A percentile compares a stretch with the other conserved stretches of the same genome.
These are phyloP conservation scores for Pythium coloratum DNA, from an alignment of 352 stramenopile genomes.

Conservation along the genomic window DNA sequence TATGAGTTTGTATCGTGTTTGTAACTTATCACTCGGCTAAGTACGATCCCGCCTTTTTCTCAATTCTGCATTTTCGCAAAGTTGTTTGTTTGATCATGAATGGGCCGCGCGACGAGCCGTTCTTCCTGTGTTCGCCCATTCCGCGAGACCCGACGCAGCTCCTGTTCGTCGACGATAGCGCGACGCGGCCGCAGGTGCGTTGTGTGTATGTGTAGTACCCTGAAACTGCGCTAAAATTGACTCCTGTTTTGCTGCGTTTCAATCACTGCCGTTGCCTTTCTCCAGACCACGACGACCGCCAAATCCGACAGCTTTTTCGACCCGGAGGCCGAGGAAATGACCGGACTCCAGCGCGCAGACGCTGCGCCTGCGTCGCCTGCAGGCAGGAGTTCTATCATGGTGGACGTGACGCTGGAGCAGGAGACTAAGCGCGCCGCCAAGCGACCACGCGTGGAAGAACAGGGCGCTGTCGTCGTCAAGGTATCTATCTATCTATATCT, in stretches of 20 bases:
- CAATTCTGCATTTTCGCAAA: not conserved
- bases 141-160: slow-evolving; percentile 58
- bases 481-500: slow-evolving; percentile 24
- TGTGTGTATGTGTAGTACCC: not conserved
- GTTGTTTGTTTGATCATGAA: not conserved
- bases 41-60: not conserved
- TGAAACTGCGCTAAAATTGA: not conserved
- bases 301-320: slow-evolving; percentile 37
- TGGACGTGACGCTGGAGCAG: not conserved
- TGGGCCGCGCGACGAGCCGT: slow-evolving; percentile 23
- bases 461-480: slow-evolving; percentile 59
- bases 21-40: not conserved
- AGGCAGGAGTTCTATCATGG: not conserved
- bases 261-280: not conserved
- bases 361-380: not conserved
- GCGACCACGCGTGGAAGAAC: slow-evolving; percentile 54
- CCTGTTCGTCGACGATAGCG: slow-evolving; percentile 48
- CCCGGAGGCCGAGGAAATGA: slow-evolving; percentile 35
- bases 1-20: not conserved
- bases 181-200: slow-evolving; percentile 4
- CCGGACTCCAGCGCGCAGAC: slow-evolving; percentile 4
- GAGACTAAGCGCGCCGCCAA: slow-evolving; percentile 26
- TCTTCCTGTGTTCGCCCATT: slow-evolving; percentile 73
- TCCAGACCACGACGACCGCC: not conserved
- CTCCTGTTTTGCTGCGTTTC: too few species aligned